Conservation (phyloP, 208 protist species). For the Leishmania tarentolae region DNA sequence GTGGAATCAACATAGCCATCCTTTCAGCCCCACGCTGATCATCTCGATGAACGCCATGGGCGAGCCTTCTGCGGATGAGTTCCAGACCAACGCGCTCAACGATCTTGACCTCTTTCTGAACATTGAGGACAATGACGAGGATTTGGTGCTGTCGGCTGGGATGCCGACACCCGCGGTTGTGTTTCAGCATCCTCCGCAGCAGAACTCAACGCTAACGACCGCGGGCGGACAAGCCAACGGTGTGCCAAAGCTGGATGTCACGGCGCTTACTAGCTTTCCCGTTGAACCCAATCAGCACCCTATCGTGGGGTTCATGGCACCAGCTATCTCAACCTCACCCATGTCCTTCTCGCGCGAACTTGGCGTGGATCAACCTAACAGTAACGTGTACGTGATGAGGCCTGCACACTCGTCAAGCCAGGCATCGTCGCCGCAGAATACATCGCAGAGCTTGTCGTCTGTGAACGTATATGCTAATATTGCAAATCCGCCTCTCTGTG, state of each 20-base stretch:
- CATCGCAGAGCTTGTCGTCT: conserved; percentile 10
- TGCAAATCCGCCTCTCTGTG: conserved; percentile 38
- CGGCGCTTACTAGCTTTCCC: conserved; percentile 12
- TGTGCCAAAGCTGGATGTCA: conserved; percentile 28
- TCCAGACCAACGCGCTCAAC: conserved; percentile 23
- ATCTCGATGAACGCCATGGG: conserved; percentile 19
- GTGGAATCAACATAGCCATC: background rate
- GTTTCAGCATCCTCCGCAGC: background rate
- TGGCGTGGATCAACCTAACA: background rate
- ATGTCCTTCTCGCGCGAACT: conserved; percentile 17
- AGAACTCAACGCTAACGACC: background rate
- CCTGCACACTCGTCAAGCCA: conserved; percentile 4
- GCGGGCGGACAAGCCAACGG: conserved; percentile 1
- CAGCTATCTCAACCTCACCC: conserved; percentile 9
- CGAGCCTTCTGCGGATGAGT: conserved; percentile 22
- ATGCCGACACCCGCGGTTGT: conserved; percentile 1
- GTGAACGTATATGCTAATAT: conserved; percentile 62
- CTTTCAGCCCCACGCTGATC: background rate
- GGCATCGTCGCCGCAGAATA: conserved; percentile 30
- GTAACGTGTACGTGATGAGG: background rate
- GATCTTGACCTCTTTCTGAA: conserved; percentile 26
- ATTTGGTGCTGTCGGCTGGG: conserved; percentile 10
- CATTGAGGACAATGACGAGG: conserved; percentile 30
- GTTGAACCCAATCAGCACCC: background rate
- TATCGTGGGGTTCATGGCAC: background rate